Evolutionary conservation across 352 stramenopile species (phyloP), one percentile per base, ranked within the genome.

Genomic region (Phytophthora citrophthora): DNA sequence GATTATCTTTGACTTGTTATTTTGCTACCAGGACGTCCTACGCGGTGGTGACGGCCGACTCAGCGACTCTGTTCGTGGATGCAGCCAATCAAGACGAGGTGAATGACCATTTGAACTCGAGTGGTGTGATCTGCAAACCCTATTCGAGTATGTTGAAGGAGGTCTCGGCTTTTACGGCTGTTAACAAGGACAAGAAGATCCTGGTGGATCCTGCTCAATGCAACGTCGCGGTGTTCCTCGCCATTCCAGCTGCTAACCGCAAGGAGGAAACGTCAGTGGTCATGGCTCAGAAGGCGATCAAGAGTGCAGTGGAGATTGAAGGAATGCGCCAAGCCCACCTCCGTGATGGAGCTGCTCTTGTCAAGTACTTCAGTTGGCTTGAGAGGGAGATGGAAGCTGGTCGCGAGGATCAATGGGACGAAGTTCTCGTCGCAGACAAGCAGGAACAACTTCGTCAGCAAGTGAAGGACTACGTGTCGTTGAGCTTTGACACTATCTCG

Each of bases 401-500:
- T 11, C 76, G 70, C n/a, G 53, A 81, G 31, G 78, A 87, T 50
- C 23, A 75, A 81, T 81, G 86, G 72, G 77, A 88, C 52, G 81
- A 94, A 77, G 70, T 94, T 74, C 29, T 97, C 46, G 91, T 98
- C 5, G 96, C 97, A 46, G 77, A 97, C 61, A 95, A 97, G 40
- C 79, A 99, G 47, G 93, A 97, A 46, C 58, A 81, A 39, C 89
- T 96, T 54, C 86, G 97, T 39, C 75, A 90, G 29, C 64, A 94
- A 63, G 82, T 91, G 77, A 84, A 91, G 4, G 81, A 88, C 34
- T 99, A 95, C 61, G 74, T 97, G 18, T 97, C 96, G 53, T 83
- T 97, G 43, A 98, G 84, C 57, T 99, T 99, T 63, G 95, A 97
- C 34, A 99, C 98, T 13, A 99, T 99, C 69, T 98, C 97, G 15